These are phyloP conservation scores for Sugiyamaella sp. DNA, from an alignment of 1,139 yeast genomes.

Conservation along the genomic window DNA sequence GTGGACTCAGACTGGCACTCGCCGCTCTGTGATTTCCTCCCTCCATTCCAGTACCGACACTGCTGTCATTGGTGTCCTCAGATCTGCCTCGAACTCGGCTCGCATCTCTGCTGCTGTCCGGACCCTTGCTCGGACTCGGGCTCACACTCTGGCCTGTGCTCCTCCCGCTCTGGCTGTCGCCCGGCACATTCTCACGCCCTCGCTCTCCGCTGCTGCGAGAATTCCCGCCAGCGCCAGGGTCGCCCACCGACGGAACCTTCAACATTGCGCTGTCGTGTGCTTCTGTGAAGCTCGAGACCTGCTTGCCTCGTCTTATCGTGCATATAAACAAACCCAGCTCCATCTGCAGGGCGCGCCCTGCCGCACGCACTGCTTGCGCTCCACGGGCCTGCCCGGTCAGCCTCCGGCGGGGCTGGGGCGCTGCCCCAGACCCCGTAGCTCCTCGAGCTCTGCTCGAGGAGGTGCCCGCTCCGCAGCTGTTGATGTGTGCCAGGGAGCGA, in stretches of 20 bases:
- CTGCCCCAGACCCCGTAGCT: too few relatives aligned
- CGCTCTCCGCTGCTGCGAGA: constrained; percentile 1
- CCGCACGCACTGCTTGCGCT: too few relatives aligned
- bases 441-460: too few relatives aligned
- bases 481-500: too few relatives aligned
- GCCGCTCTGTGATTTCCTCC: background rate
- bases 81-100: background rate
- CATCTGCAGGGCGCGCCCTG: background rate
- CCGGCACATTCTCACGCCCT: background rate
- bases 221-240: background rate
- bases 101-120: background rate
- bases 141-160: background rate
- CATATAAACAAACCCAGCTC: background rate
- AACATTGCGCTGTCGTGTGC: background rate
- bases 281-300: background rate
- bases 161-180: background rate
- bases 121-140: background rate
- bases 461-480: too few relatives aligned
- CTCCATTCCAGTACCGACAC: background rate
- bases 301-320: background rate
- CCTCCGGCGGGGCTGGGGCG: too few relatives aligned
- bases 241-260: background rate
- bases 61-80: too few relatives aligned
- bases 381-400: too few relatives aligned
- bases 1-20: background rate